Evolutionary conservation across 495 filamentous ascomycete genomes (phyloP).

Genomic region (Xylaria scruposa): DNA sequence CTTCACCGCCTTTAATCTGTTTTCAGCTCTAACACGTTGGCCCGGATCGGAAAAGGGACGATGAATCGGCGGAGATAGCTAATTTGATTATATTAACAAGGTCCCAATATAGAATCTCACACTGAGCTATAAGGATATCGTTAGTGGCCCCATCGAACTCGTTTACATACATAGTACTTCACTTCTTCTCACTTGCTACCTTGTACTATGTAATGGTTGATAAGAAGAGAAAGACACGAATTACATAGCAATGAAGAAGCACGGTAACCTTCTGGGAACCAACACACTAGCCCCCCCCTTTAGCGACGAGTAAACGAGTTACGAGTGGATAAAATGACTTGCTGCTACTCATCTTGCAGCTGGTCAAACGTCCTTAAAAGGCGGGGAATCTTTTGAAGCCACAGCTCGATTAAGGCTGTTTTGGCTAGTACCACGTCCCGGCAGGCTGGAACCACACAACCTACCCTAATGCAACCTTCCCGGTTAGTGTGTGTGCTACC

Average conservation of each 20-base stretch:
- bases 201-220: too few relatives aligned
- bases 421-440: slow-evolving; percentile 10
- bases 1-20: not conserved
- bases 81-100: slow-evolving; percentile 2
- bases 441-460: slow-evolving; percentile 25
- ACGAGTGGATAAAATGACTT: not conserved
- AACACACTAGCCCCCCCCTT: not conserved
- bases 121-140: not conserved
- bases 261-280: not conserved
- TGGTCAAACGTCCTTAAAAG: not conserved
- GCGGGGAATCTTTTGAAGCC: slow-evolving; percentile 11
- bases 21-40: not conserved
- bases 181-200: not conserved
- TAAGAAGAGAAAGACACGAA: not conserved
- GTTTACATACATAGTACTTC: not conserved
- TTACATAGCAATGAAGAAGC: not conserved
- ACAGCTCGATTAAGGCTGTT: slow-evolving; percentile 9
- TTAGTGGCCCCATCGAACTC: not conserved
- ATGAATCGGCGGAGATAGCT: not conserved
- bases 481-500: slow-evolving; percentile 8
- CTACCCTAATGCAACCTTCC: slow-evolving; percentile 26
- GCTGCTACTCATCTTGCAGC: slow-evolving; percentile 9
- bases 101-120: not conserved
- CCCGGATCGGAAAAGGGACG: not conserved
- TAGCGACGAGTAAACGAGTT: not conserved